Percentiles rank a stretch among this genome's conserved stretches.
These are phyloP conservation scores for Lepraria neglecta DNA, from an alignment of 495 filamentous ascomycete genomes.

Conservation along the genomic window DNA sequence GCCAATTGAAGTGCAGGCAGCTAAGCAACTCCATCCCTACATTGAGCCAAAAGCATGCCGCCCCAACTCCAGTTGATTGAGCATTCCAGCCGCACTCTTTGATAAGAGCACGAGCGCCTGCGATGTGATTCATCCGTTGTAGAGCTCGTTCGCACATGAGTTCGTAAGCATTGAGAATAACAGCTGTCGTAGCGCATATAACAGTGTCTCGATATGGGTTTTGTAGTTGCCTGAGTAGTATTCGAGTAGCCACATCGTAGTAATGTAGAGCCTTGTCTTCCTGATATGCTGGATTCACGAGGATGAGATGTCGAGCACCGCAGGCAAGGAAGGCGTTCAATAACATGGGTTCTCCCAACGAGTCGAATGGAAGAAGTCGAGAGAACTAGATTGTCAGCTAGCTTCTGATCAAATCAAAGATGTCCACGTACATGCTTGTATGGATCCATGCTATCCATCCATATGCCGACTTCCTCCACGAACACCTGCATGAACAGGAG, in stretches of 20 bases:
- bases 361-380: constrained; percentile 69
- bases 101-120: constrained; percentile 79
- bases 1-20: constrained; percentile 83
- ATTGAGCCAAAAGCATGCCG: constrained; percentile 93
- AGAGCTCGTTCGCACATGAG: constrained; percentile 74
- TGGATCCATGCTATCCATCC: constrained; percentile 90
- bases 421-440: constrained; percentile 63
- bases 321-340: constrained; percentile 87
- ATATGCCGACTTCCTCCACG: constrained; percentile 81
- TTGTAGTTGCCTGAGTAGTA: constrained; percentile 65
- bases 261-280: constrained; percentile 75
- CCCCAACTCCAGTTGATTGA: constrained; percentile 67
- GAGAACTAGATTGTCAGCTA: constrained; percentile 56
- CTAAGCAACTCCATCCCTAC: constrained; percentile 82
- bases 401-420: constrained; percentile 22
- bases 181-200: constrained; percentile 81
- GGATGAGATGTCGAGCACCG: constrained; percentile 70
- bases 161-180: constrained; percentile 87
- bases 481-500: constrained; percentile 83
- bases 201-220: constrained; percentile 77
- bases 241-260: constrained; percentile 73
- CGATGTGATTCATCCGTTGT: constrained; percentile 79
- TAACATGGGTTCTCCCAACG: constrained; percentile 81
- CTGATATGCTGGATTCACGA: constrained; percentile 62
- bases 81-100: constrained; percentile 90